phyloP scores from a whole-genome alignment of 148 eudicot genomes.

The Limonium bicolor region DNA sequence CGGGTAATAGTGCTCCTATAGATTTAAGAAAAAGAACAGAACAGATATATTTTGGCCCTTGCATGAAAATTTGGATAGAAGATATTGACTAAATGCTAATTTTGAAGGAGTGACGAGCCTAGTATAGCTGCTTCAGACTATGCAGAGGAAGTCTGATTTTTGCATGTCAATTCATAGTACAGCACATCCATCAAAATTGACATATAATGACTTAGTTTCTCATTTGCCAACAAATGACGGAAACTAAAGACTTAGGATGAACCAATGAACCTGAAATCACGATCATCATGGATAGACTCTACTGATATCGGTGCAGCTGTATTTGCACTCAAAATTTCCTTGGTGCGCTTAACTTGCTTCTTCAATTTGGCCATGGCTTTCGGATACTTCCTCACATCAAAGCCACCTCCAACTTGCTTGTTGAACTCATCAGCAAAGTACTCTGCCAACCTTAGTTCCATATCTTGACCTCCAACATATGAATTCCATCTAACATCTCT shows the following conservation, averaged over 20 bases:
- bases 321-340: slow-evolving; percentile 93
- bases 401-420: slow-evolving; percentile 62
- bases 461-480: slow-evolving; percentile 83
- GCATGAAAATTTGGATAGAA: no score
- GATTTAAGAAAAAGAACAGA: no score
- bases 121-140: no score
- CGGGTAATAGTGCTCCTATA: slow-evolving; percentile 89
- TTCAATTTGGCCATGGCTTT: slow-evolving; percentile 98
- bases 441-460: slow-evolving; percentile 89
- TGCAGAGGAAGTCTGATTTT: no score
- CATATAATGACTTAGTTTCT: no score
- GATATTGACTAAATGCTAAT: no score
- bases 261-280: slow-evolving; percentile 99
- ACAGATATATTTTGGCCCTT: no score
- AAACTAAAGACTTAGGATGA: no score
- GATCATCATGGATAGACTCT: slow-evolving; percentile 86
- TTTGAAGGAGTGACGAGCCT: no score
- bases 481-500: slow-evolving; percentile 92
- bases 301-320: slow-evolving; percentile 87
- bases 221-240: no score
- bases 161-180: no score
- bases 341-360: slow-evolving; percentile 97
- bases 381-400: slow-evolving; percentile 70
- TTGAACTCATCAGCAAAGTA: slow-evolving; percentile 84
- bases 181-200: no score